Evolutionary conservation across 2,329 filamentous ascomycete species (phyloP).

Genomic region (Trichophyton mentagrophytes): DNA sequence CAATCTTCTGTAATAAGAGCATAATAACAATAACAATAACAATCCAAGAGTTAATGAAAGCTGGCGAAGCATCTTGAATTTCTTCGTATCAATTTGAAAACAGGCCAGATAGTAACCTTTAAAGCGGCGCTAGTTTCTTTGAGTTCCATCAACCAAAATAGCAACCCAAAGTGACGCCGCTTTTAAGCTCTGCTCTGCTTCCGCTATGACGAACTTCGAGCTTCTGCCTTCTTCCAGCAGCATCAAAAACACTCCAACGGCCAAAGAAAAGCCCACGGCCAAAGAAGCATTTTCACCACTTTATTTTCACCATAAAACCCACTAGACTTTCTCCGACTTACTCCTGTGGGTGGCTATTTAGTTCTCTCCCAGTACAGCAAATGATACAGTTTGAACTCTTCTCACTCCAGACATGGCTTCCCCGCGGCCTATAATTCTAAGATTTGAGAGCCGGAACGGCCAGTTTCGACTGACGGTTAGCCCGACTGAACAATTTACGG

Average conservation of each 20-base stretch:
- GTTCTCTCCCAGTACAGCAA: neutral
- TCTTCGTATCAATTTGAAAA: neutral
- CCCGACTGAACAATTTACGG: conserved; percentile 56
- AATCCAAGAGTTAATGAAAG: neutral
- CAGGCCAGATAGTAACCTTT: neutral
- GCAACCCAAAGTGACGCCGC: neutral
- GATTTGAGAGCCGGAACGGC: conserved; percentile 83
- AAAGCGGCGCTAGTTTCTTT: neutral
- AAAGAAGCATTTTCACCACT: neutral
- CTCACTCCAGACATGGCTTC: conserved; percentile 22
- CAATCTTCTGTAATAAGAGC: neutral
- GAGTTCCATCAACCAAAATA: neutral
- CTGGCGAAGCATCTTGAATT: neutral
- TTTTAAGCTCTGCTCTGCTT: neutral
- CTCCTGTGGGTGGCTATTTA: too few relatives aligned
- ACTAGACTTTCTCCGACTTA: neutral
- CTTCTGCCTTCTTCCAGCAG: neutral
- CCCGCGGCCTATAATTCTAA: conserved; percentile 56
- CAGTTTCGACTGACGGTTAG: conserved; percentile 76
- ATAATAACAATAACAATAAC: neutral
- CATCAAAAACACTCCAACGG: neutral
- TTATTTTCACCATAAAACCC: neutral
- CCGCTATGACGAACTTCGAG: neutral
- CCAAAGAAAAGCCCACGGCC: neutral
- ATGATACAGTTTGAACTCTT: neutral